Evolutionary conservation across 2,329 filamentous ascomycete genomes (phyloP), one percentile per base, ranked within the genome.

Genomic region (Chaetoscypha palmicola): DNA sequence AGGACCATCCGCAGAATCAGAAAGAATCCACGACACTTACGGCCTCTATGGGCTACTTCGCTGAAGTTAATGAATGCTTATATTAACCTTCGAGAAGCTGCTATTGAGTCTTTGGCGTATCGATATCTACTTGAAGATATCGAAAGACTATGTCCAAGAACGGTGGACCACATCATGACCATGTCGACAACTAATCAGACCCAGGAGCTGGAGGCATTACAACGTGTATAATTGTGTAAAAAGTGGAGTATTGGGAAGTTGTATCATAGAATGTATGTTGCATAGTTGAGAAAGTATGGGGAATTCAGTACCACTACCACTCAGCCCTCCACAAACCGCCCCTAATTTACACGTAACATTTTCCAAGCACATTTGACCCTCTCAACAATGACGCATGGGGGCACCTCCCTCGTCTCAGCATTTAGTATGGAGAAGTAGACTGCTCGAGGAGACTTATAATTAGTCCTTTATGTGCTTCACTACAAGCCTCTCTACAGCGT

Each of bases 111-210:
- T 20, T 50, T 32, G 26, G 48, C 43, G 20, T 54, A 39, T 43
- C 49, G 49, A 35, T 41, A 51, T 36, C 12, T 56, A 37, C 47
- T 64, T 10, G 42, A 45, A 23, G 54, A 58, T 22, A 30, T 62
- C 23, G 52, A 59, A 30, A 38, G 44, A 22, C 45, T 53, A 20
- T 62, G 51, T 38, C 59, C 61, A n/a, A 56, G 46, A 35, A 60
- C 58, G 5, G 10, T 62, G 14, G 37, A 48, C 17, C 59, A 58
- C 4, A 53, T 63, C 22, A 51, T 48, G 40, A 59, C 55, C 5
- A 62, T 62, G 58, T 52, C 45, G 16, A 49, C 55, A 30, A 45
- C 38, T 1, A 51, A 59, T 33, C 48, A 56, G 43, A 36, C 50
- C 5, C 38, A 57, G 7, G 60, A 62, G 35, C 45, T 51, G 30